Percentiles rank a stretch among this genome's conserved stretches.
phyloP scores from a whole-genome alignment of 805 yeast genomes.

The Candida berthetii region DNA sequence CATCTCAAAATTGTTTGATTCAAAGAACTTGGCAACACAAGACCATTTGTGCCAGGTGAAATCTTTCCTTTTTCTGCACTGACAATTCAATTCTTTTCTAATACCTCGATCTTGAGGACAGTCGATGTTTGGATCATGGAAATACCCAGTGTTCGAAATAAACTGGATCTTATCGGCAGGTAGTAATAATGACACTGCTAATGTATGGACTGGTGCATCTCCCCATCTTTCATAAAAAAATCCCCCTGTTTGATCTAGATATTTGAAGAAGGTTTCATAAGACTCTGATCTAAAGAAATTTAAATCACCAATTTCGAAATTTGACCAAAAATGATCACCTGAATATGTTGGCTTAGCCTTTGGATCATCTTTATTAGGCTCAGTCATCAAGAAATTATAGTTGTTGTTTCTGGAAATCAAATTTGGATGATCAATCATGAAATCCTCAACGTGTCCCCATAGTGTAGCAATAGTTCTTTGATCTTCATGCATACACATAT shows the following conservation, averaged over 20 bases:
- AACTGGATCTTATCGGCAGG: conserved; percentile 64
- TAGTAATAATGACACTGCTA: conserved; percentile 74
- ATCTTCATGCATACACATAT: conserved; percentile 43
- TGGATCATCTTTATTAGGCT: conserved; percentile 41
- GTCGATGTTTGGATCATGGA: conserved; percentile 67
- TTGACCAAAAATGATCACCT: conserved; percentile 62
- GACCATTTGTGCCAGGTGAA: conserved; percentile 63
- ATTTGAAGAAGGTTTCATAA: conserved; percentile 38
- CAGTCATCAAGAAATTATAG: conserved; percentile 42
- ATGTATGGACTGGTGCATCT: conserved; percentile 87
- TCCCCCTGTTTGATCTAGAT: conserved; percentile 42
- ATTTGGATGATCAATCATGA: conserved; percentile 38
- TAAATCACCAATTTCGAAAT: conserved; percentile 51
- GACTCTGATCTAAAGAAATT: conserved; percentile 41
- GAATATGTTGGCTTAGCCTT: conserved; percentile 32
- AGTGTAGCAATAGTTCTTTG: conserved; percentile 46
- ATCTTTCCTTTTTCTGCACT: conserved; percentile 52
- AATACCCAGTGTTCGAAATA: conserved; percentile 78
- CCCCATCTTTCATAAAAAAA: conserved; percentile 76
- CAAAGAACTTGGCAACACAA: conserved; percentile 51
- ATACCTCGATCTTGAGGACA: conserved; percentile 49
- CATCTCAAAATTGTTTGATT: conserved; percentile 3
- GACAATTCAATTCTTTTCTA: conserved; percentile 51
- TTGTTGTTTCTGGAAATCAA: conserved; percentile 51
- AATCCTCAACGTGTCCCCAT: conserved; percentile 42